These are phyloP conservation scores for Scolecobasidium constrictum DNA, from an alignment of 2,329 filamentous ascomycete genomes.

Conservation along the genomic window DNA sequence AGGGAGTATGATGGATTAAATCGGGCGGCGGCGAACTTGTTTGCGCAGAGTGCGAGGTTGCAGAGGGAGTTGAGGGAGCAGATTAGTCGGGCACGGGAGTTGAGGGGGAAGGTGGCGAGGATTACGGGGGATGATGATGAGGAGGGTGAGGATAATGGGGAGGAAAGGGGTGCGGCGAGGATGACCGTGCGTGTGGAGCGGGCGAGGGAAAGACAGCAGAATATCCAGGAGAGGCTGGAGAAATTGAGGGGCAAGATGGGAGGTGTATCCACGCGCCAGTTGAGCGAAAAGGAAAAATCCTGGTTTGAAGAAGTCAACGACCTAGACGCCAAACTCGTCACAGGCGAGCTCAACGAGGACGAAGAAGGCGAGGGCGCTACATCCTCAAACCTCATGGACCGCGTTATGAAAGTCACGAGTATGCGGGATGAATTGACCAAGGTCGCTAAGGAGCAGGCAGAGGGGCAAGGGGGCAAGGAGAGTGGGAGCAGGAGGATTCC, in stretches of 20 bases:
- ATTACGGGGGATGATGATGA: slow-evolving; percentile 50
- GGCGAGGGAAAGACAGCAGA: slow-evolving; percentile 42
- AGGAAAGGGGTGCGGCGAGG: slow-evolving; percentile 38
- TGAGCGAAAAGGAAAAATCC: slow-evolving; percentile 51
- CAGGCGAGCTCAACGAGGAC: slow-evolving; percentile 18
- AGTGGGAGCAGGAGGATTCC: slow-evolving; percentile 27
- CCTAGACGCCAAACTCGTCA: slow-evolving; percentile 29
- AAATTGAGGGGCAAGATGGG: slow-evolving; percentile 40
- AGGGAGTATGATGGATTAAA: slow-evolving; percentile 60
- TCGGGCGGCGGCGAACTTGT: slow-evolving; percentile 60
- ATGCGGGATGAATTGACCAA: slow-evolving; percentile 42
- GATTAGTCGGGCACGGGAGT: slow-evolving; percentile 53
- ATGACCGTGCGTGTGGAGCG: slow-evolving; percentile 48
- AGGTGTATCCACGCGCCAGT: slow-evolving; percentile 38
- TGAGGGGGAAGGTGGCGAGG: slow-evolving; percentile 54
- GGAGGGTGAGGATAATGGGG: slow-evolving; percentile 33
- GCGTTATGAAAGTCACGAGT: slow-evolving; percentile 45
- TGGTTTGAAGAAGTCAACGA: slow-evolving; percentile 47
- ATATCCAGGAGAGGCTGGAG: slow-evolving; percentile 50
- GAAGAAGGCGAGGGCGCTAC: slow-evolving; percentile 22
- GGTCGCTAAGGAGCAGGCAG: slow-evolving; percentile 34
- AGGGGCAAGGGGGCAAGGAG: slow-evolving; percentile 4
- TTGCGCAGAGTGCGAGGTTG: slow-evolving; percentile 57
- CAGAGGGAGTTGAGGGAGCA: slow-evolving; percentile 58
- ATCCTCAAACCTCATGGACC: slow-evolving; percentile 42